phyloP scores from a whole-genome alignment of 805 yeast species.

The Yarrowia sp. region DNA sequence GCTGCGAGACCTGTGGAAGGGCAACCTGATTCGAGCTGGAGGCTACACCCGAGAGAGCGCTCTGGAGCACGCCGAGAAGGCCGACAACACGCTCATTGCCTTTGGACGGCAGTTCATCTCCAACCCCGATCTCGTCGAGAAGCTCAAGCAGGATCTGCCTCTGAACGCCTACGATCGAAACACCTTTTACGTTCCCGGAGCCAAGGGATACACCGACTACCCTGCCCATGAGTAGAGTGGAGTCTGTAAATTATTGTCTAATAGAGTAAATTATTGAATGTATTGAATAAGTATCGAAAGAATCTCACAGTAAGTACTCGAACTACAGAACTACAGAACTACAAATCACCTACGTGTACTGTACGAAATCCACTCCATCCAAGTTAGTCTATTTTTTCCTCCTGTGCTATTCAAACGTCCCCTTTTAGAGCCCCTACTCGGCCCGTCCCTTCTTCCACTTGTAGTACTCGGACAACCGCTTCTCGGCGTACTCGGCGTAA shows the following conservation, averaged over 20 bases:
- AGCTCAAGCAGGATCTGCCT: constrained; percentile 45
- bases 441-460: constrained; percentile 52
- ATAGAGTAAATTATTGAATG: no score
- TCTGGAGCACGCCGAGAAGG: constrained; percentile 35
- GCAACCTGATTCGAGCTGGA: constrained; percentile 46
- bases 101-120: constrained; percentile 52
- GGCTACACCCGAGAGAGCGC: constrained; percentile 31
- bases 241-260: no score
- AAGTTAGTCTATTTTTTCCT: neutral
- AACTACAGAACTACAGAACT: no score
- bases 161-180: constrained; percentile 48
- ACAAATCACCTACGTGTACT: no score
- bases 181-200: constrained; percentile 47
- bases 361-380: neutral
- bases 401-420: neutral
- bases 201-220: constrained; percentile 42
- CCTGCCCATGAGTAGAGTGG: neutral
- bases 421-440: neutral
- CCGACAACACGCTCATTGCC: constrained; percentile 38
- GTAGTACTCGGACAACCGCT: constrained; percentile 66
- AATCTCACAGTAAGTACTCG: no score
- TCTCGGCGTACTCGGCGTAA: constrained; percentile 58
- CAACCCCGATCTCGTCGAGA: constrained; percentile 55
- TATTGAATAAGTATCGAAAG: no score
- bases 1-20: constrained; percentile 46